Percentiles rank a stretch among this genome's conserved stretches.
These are phyloP conservation scores for Eucalyptus guilfoylei DNA, from an alignment of 345 rosid genomes.

Conservation along the genomic window DNA sequence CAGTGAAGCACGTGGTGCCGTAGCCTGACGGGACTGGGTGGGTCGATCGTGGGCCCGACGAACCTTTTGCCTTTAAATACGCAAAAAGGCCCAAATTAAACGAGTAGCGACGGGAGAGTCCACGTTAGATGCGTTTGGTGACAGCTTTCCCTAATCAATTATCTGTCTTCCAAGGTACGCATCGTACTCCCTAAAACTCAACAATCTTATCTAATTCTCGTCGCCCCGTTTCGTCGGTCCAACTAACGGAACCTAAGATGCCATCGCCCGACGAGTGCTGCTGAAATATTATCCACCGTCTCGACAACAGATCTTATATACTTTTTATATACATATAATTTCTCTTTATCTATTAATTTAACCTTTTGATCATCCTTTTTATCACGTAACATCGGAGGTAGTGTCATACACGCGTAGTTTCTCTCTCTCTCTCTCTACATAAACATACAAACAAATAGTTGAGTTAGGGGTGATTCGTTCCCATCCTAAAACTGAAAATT, in stretches of 20 bases:
- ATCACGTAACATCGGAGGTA: accelerated
- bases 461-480: neutral
- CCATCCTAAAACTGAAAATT: accelerated
- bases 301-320: too few relatives aligned
- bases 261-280: too few relatives aligned
- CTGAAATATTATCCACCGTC: neutral
- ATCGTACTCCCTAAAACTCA: neutral
- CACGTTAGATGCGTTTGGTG: constrained; percentile 11
- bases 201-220: neutral
- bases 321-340: neutral
- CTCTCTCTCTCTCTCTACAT: neutral
- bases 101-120: neutral
- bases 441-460: neutral
- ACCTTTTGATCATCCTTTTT: too few relatives aligned
- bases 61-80: neutral
- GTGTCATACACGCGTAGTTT: neutral
- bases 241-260: neutral
- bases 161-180: constrained; percentile 9
- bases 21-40: neutral
- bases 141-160: neutral
- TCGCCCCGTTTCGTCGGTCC: neutral
- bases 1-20: neutral
- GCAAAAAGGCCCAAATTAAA: neutral
- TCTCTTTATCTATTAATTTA: neutral
- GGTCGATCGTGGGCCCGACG: neutral